Evolutionary conservation across 208 protist species (phyloP).

Genomic region (Trichomonas vaginalis): DNA sequence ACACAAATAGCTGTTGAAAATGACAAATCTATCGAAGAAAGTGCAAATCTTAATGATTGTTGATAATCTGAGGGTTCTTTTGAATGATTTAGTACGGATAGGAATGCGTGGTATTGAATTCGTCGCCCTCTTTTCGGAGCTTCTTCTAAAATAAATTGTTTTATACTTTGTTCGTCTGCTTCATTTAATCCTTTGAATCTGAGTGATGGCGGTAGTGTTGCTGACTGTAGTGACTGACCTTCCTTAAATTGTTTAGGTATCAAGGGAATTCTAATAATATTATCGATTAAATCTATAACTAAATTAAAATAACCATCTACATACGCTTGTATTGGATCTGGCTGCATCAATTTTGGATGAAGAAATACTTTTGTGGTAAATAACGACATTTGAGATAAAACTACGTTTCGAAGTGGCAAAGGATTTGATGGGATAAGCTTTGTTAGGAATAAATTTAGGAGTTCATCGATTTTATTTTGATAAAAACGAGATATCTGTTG

Average conservation of each 20-base stretch:
- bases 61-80: not conserved
- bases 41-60: not conserved
- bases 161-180: not conserved
- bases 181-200: not conserved
- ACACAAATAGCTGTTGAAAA: not conserved
- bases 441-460: not conserved
- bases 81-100: not conserved
- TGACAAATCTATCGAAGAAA: not conserved
- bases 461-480: not conserved
- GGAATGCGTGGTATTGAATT: not conserved
- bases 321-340: not conserved
- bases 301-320: constrained; percentile 14
- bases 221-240: too few relatives aligned
- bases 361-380: not conserved
- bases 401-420: not conserved
- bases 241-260: not conserved
- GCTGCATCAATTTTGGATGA: not conserved
- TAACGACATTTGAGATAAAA: not conserved
- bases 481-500: not conserved
- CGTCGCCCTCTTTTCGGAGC: not conserved
- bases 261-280: not conserved
- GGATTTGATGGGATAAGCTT: not conserved
- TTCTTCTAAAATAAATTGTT: not conserved
- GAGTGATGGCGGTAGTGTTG: not conserved
- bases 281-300: not conserved